Conservation (phyloP, 345 rosid genomes). For the Lepidium didymum region DNA sequence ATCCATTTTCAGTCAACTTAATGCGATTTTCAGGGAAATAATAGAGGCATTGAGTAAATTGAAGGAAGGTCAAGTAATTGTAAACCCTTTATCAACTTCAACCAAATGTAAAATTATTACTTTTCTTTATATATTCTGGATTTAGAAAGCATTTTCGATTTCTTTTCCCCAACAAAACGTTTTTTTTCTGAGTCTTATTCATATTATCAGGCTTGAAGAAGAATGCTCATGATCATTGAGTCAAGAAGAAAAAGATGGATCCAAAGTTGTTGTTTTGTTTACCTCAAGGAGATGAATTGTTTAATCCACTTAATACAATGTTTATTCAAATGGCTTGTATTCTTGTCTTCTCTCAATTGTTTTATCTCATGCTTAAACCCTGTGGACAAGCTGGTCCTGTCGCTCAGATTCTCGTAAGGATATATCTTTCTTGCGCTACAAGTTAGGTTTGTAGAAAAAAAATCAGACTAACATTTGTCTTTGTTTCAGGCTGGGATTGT, state of each 20-base stretch:
- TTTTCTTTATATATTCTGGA: conserved; percentile 6
- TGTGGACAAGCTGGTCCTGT: conserved; percentile 80
- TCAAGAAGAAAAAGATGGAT: conserved; percentile 29
- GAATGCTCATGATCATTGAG: conserved; percentile 25
- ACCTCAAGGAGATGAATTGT: conserved; percentile 28
- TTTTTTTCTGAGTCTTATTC: not conserved
- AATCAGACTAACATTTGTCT: not conserved
- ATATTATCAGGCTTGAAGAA: conserved; percentile 13
- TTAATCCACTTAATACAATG: conserved; percentile 65
- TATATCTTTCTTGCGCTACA: not conserved
- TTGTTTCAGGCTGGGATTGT: conserved; percentile 65
- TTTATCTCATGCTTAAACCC: conserved; percentile 65
- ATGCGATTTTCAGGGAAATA: not conserved
- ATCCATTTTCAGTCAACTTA: conserved; percentile 1
- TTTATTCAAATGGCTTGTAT: conserved; percentile 62
- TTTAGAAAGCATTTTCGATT: conserved; percentile 3
- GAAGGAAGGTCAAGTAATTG: conserved; percentile 13
- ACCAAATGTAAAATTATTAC: not conserved
- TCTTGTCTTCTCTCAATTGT: conserved; percentile 80
- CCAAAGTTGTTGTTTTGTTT: conserved; percentile 30
- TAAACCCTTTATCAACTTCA: conserved; percentile 4
- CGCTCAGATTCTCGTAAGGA: conserved; percentile 64
- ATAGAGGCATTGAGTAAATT: conserved; percentile 24
- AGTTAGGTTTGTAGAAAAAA: no score
- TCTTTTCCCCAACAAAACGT: not conserved